These are phyloP conservation scores for Ottelia alismoides DNA, from an alignment of 106 monocot genomes.

Conservation along the genomic window DNA sequence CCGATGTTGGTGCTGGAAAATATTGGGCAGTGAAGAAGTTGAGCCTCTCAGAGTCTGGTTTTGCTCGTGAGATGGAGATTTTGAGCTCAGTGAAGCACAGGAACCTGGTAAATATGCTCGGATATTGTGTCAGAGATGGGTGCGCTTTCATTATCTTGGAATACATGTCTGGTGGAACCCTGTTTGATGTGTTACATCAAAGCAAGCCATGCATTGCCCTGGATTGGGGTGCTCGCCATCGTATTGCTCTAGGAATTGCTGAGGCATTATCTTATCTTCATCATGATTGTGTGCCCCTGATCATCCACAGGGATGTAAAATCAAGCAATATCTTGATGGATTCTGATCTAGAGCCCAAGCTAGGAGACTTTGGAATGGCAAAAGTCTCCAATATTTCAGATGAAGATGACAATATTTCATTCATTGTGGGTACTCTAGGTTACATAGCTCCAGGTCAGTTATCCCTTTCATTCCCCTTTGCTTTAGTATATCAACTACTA, in stretches of 20 bases:
- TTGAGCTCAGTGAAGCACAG: conserved; percentile 46
- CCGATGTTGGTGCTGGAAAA: conserved; percentile 35
- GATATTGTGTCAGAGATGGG: conserved; percentile 49
- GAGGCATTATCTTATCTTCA: conserved; percentile 69
- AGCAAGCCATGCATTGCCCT: conserved; percentile 30
- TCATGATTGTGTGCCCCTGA: conserved; percentile 66
- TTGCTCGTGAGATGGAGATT: conserved; percentile 37
- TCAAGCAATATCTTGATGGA: conserved; percentile 77
- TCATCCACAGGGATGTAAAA: conserved; percentile 80
- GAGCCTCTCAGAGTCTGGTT: conserved; percentile 26
- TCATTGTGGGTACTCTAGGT: conserved; percentile 73
- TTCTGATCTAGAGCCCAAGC: conserved; percentile 46
- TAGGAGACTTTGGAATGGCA: conserved; percentile 73
- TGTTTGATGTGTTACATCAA: conserved; percentile 49
- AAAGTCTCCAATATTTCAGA: conserved; percentile 19
- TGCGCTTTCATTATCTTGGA: conserved; percentile 56
- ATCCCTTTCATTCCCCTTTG: neutral
- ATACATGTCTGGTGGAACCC: conserved; percentile 51
- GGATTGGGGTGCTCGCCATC: conserved; percentile 37
- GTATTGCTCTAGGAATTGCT: conserved; percentile 57
- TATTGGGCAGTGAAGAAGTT: conserved; percentile 67
- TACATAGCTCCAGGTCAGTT: conserved; percentile 72
- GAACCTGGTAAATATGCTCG: conserved; percentile 52
- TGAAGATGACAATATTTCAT: conserved; percentile 23
- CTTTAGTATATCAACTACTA: neutral